Base-by-base conservation (phyloP, 345 rosid species). In the Garcia nutans region DNA sequence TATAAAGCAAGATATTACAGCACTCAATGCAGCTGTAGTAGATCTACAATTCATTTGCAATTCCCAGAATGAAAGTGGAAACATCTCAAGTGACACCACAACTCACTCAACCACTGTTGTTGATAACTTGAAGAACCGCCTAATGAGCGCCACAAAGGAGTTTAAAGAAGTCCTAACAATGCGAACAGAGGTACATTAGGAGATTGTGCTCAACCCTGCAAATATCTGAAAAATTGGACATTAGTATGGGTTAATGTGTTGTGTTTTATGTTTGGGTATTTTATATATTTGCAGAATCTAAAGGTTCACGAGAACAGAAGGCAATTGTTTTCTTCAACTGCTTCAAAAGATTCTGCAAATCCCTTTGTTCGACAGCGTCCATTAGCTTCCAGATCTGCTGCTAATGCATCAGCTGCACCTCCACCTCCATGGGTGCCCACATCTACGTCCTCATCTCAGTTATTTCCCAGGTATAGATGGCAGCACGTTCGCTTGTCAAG, bases 311-410 rank as follows among this genome's bases (percentile, higher is more conserved):
- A 92, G 75, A 90, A 82, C 74, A 78, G 96, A 79, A 90, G 97
- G 82, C 93, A 92, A 74, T 77, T 88, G 66, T 90, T 92, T 84
- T 90, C 97, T 62, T 87, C 93, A 19, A 72, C 78, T 79, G 78
- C 95, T 70, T 85, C 92, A 28, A 92, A 92, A 75, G 93, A 92
- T 69, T 69, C 88, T 61, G 31, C 89, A 77, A 92, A 92, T 82
- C 96, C 96, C 44, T 92, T 90, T 52, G 86, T 86, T 64, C 92
- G 96, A 23, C 97, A 92, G 72, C 93, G 90, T 16, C 96, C 93
- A 72, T 85, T 92, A 68, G 89, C 96, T 74, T 73, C 88, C 60
- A 88, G 82, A 85, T 63, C 88, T 75, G 73, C 84, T 67, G 77
- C 84, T 68, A 83, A 76, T 81, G 85, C 85, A 79, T 76, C 97